Base-by-base conservation (phyloP, 495 filamentous ascomycete genomes). In the Chaetomium fimeti region DNA sequence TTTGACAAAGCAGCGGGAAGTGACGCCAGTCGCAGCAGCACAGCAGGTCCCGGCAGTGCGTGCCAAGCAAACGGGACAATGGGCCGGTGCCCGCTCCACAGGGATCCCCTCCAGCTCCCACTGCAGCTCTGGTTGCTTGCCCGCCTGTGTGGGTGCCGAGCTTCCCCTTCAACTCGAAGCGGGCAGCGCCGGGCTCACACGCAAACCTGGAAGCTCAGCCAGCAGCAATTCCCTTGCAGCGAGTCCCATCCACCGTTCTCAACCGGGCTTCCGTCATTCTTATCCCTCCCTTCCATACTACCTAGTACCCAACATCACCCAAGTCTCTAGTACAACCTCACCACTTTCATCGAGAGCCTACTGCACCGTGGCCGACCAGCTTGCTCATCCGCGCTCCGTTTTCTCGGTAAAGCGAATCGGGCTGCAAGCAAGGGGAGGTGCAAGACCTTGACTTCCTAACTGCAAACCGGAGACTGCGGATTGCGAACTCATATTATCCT, bases 1-100 rank as follows among this genome's bases (percentile, higher is more conserved):
- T 12, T 32, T 1, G 55, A 57, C 55, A 57, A 57, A 57, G 55
- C 28, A 57, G 38, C 55, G 22, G n/a, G 16, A 55, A 42, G 29
- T 22, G 52, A 20, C 54, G 15, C 54, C 54, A 24, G 54, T 28
- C 28, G 28, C 51, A 32, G 24, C 28, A 55, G 43, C 43, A 32
- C 32, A 36, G 1, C 32, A 36, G 32, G 32, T n/a, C 51, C 25
- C 25, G 15, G 40, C 40, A 43, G 40, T 18, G 16, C 2, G 13
- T 38, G 38, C 55, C 55, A 57, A 57, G 55, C 20, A 18, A 43
- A 38, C 55, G 55, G 55, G 55, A 57, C 55, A 42, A 57, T 43
- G 38, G 55, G 38, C 55, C 55, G 55, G 55, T 6, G 22, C 38
- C n/a, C 55, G 36, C 55, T 28, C 20, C 38, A 27, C 55, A 57